Conservation (phyloP, 2,329 filamentous ascomycete genomes). For the Penicillium sp. region DNA sequence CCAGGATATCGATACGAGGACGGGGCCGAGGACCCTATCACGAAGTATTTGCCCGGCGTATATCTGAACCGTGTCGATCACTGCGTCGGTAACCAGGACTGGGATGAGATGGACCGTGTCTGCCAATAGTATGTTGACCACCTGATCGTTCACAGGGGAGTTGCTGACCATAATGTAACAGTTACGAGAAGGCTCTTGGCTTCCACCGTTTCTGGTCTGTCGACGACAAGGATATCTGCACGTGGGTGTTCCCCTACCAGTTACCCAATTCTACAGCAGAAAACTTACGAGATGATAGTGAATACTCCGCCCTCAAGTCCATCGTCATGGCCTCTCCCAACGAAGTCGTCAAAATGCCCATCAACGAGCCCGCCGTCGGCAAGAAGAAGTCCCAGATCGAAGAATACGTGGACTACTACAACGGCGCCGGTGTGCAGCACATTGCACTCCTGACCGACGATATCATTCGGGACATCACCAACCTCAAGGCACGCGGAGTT, state of each 20-base stretch:
- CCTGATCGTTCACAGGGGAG: neutral
- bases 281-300: too few species aligned
- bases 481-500: constrained; percentile 74
- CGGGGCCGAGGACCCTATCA: constrained; percentile 40
- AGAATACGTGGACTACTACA: constrained; percentile 84
- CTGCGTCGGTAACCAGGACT: constrained; percentile 94
- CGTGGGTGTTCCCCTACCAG: constrained; percentile 26
- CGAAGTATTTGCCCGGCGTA: constrained; percentile 52
- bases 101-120: constrained; percentile 69
- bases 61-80: constrained; percentile 74
- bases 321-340: constrained; percentile 84
- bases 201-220: constrained; percentile 98
- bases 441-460: constrained; percentile 81
- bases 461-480: constrained; percentile 67
- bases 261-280: too few species aligned
- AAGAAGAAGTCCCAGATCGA: constrained; percentile 92
- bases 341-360: constrained; percentile 90
- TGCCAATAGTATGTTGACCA: constrained; percentile 47
- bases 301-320: constrained; percentile 78
- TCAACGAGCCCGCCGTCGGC: constrained; percentile 86
- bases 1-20: constrained; percentile 63
- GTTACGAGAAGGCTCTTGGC: constrained; percentile 79
- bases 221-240: constrained; percentile 86
- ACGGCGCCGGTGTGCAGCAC: constrained; percentile 83
- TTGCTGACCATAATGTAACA: too few species aligned